Percentiles rank a stretch among this genome's conserved stretches.
Evolutionary conservation across 2,329 filamentous ascomycete species (phyloP).

Genomic region (Epichloe aotearoae): DNA sequence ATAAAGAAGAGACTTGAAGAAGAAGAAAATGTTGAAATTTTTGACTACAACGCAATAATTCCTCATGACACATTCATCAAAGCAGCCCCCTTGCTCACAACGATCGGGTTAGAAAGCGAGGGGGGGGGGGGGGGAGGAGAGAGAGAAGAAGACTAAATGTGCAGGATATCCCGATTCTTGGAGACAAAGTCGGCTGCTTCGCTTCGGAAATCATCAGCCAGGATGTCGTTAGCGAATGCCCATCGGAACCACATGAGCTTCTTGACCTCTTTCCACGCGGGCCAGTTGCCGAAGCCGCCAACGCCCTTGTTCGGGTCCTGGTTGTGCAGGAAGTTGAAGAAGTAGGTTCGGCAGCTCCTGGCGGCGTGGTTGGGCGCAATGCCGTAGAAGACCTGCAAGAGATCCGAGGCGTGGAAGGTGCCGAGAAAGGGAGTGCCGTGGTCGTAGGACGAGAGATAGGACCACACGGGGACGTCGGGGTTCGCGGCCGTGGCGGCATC

Average conservation of each 20-base stretch:
- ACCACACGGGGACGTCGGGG: slow-evolving; percentile 55
- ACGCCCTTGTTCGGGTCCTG: slow-evolving; percentile 52
- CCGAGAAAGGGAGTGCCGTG: slow-evolving; percentile 59
- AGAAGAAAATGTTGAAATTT: too few species aligned
- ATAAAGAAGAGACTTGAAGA: neutral
- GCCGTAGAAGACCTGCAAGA: slow-evolving; percentile 57
- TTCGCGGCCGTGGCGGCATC: slow-evolving; percentile 28
- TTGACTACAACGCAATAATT: neutral
- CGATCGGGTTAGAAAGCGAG: too few species aligned
- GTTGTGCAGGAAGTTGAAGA: slow-evolving; percentile 58
- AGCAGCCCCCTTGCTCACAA: neutral
- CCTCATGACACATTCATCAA: neutral
- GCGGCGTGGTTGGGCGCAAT: slow-evolving; percentile 49
- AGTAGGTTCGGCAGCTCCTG: slow-evolving; percentile 50
- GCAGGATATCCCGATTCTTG: slow-evolving; percentile 12
- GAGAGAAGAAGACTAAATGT: slow-evolving; percentile 9
- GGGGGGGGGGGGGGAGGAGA: too few species aligned
- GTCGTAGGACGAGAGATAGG: slow-evolving; percentile 61
- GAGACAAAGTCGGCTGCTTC: slow-evolving; percentile 16
- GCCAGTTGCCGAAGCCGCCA: slow-evolving; percentile 26
- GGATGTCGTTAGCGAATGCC: slow-evolving; percentile 15
- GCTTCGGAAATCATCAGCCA: slow-evolving; percentile 26
- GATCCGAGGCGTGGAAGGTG: slow-evolving; percentile 60
- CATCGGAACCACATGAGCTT: slow-evolving; percentile 36
- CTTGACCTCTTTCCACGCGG: slow-evolving; percentile 27